These are phyloP conservation scores for Claviceps sp. DNA, from an alignment of 2,329 filamentous ascomycete genomes.

Conservation along the genomic window DNA sequence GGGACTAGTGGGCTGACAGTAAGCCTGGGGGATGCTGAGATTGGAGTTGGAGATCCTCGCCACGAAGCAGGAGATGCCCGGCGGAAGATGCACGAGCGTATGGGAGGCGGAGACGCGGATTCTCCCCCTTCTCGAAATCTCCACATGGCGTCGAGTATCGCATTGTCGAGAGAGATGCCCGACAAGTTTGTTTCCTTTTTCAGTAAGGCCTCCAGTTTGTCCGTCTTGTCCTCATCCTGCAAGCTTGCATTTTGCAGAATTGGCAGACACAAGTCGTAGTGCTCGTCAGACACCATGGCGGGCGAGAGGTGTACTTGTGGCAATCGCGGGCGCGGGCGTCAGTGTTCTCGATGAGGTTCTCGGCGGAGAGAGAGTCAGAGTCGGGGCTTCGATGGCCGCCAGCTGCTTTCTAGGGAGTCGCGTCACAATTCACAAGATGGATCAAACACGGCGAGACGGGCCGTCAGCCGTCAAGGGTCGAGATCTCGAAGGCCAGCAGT, in stretches of 20 bases:
- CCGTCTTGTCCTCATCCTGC: conserved; percentile 91
- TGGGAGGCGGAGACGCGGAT: conserved; percentile 63
- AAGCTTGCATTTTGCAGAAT: conserved; percentile 70
- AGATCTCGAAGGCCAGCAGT: neutral
- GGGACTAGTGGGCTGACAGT: conserved; percentile 73
- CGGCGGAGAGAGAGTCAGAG: neutral
- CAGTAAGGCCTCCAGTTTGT: conserved; percentile 76
- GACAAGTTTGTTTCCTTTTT: conserved; percentile 63
- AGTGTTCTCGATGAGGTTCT: neutral
- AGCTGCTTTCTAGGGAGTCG: neutral
- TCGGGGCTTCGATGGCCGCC: neutral
- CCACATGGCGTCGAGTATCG: conserved; percentile 83
- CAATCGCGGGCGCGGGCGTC: neutral
- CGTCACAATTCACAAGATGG: neutral
- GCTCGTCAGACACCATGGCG: conserved; percentile 80
- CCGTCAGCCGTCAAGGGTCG: neutral
- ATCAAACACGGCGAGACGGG: neutral
- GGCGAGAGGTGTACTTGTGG: neutral
- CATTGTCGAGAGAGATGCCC: conserved; percentile 73
- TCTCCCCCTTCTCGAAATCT: conserved; percentile 58
- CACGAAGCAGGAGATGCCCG: conserved; percentile 87
- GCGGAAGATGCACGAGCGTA: conserved; percentile 79
- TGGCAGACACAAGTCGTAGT: conserved; percentile 82
- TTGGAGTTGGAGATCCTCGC: conserved; percentile 70
- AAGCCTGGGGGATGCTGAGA: conserved; percentile 70